Conservation (phyloP, 495 filamentous ascomycete species). For the Penicillium samsonianum region DNA sequence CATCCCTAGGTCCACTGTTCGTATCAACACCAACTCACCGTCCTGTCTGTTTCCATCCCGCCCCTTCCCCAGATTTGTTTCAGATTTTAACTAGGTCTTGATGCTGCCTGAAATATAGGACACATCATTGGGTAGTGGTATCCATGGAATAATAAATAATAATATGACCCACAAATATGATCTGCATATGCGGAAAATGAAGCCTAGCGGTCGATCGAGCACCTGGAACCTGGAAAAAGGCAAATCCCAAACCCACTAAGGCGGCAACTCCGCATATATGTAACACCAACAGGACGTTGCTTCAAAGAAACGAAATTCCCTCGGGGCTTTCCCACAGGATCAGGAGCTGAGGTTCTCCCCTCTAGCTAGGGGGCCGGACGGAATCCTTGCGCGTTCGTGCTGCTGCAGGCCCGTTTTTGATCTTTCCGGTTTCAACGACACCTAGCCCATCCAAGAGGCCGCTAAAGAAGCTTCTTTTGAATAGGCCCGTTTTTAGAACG, state of each 20-base stretch:
- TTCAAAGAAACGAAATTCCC: background rate
- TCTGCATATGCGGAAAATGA: constrained; percentile 20
- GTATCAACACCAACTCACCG: constrained; percentile 1
- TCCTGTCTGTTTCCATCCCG: constrained; percentile 1
- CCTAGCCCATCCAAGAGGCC: constrained; percentile 24
- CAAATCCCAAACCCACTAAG: background rate
- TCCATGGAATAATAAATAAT: background rate
- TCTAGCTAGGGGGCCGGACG: constrained; percentile 8
- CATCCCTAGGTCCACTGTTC: constrained; percentile 3
- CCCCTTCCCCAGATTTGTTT: constrained; percentile 19
- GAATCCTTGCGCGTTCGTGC: constrained; percentile 26
- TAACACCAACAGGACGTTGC: constrained; percentile 3
- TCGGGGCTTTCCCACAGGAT: background rate
- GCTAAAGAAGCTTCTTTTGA: constrained; percentile 32
- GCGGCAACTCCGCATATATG: background rate
- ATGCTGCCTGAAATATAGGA: background rate
- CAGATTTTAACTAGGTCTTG: background rate
- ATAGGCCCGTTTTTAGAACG: constrained; percentile 17
- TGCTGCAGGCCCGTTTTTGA: constrained; percentile 22
- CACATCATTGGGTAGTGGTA: background rate
- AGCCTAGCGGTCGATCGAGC: background rate
- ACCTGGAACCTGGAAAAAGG: background rate
- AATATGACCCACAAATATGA: background rate
- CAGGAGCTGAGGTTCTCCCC: background rate
- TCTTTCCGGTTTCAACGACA: constrained; percentile 30